A percentile compares a stretch with the other conserved stretches of the same genome.
Conservation (phyloP, 345 rosid species). For the Gossypium stocksii region DNA sequence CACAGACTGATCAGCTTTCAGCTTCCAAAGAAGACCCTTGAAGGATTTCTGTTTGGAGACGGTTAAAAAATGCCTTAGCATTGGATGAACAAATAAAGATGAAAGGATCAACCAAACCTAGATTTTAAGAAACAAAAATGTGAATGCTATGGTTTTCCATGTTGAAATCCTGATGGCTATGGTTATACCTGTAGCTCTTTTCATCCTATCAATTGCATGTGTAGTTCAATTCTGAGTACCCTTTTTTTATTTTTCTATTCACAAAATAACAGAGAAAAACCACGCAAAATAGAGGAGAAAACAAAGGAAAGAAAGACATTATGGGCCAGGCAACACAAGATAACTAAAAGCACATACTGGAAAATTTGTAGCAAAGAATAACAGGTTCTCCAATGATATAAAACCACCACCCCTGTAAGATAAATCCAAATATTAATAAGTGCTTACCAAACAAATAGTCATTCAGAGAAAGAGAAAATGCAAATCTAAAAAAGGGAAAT, state of each 20-base stretch:
- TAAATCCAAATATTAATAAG: conserved; percentile 17
- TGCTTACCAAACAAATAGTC: not conserved
- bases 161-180: not conserved
- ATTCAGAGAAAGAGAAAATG: conserved; percentile 4
- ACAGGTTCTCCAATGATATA: conserved; percentile 92
- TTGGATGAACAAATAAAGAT: not conserved
- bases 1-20: too few species aligned
- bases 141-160: not conserved
- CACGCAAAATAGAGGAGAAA: not conserved
- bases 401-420: conserved; percentile 95
- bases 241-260: not conserved
- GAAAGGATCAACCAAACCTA: not conserved
- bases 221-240: not conserved
- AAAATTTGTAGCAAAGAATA: too few species aligned
- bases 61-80: not conserved
- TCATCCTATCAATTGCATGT: not conserved
- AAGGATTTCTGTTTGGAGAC: too few species aligned
- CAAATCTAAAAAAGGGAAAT: conserved; percentile 6
- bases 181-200: not conserved
- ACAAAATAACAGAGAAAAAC: not conserved
- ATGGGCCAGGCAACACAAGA: not conserved
- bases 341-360: too few species aligned
- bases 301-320: not conserved
- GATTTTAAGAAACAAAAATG: not conserved
- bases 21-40: too few species aligned